Percentiles rank a stretch among this genome's conserved stretches.
Evolutionary conservation across 768 basidiomycete species (phyloP).

Genomic region (Naganishia vishniacii): DNA sequence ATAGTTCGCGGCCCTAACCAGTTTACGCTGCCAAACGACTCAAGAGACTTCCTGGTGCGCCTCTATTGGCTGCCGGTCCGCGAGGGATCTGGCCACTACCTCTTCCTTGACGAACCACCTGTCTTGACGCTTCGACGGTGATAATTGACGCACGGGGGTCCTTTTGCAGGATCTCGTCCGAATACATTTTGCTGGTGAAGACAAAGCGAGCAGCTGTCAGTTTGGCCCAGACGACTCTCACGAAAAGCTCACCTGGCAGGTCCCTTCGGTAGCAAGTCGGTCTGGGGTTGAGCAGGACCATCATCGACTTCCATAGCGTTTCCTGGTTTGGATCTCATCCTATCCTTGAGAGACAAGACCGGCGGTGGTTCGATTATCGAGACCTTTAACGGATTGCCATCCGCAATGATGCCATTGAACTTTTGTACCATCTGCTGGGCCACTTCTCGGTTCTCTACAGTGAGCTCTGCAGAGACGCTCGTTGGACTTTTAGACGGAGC

Average conservation of each 20-base stretch:
- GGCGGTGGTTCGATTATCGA: slow-evolving; percentile 51
- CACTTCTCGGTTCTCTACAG: slow-evolving; percentile 61
- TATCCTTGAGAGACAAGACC: slow-evolving; percentile 9
- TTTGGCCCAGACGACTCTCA: too few species aligned
- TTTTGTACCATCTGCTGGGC: slow-evolving; percentile 66
- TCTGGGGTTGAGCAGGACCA: neutral
- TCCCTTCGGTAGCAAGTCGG: slow-evolving; percentile 2
- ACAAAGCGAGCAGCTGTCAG: too few species aligned
- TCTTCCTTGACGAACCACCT: slow-evolving; percentile 4
- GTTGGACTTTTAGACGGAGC: slow-evolving; percentile 41
- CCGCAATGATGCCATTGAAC: slow-evolving; percentile 75
- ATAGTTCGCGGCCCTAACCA: neutral
- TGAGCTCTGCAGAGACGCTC: slow-evolving; percentile 62
- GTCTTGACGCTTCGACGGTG: slow-evolving; percentile 32
- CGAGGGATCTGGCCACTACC: neutral
- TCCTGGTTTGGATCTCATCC: slow-evolving; percentile 12
- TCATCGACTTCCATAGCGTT: slow-evolving; percentile 19
- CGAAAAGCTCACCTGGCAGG: slow-evolving; percentile 17
- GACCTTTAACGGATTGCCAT: slow-evolving; percentile 68
- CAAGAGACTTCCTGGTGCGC: neutral
- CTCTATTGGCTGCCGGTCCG: neutral
- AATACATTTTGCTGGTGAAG: slow-evolving; percentile 81
- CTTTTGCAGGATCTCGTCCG: slow-evolving; percentile 60
- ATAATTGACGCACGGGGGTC: slow-evolving; percentile 34
- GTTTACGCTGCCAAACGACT: neutral